Evolutionary conservation across 352 stramenopile genomes (phyloP), one percentile per base, ranked within the genome.

Genomic region (Phytophthora macrochlamydospora): DNA sequence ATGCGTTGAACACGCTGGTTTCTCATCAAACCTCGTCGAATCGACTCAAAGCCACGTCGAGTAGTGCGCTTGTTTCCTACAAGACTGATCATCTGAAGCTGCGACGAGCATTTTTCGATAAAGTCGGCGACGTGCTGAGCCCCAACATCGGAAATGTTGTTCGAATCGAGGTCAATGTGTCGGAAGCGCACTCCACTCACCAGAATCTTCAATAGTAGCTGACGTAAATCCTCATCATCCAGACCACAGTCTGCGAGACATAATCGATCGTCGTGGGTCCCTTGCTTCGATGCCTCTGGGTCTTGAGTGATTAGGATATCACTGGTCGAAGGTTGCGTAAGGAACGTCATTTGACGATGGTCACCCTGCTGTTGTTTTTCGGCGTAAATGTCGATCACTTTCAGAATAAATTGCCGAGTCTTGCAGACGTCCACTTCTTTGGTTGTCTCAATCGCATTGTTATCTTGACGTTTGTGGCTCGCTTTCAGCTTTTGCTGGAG

Each of bases 171-270:
- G 9, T 62, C 46, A 33, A 89, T 67, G 14, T 85, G 69, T 14
- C 52, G 40, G 49, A 89, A 69, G 0, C 50, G 38, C 28, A 70
- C 62, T 0, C 65, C 63, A 44, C 69, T 75, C 6, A 86, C 71
- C 8, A 67, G 45, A 11, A 86, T 54, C 46, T 87, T 89, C 28
- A 81, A 13, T 38, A 89, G 44, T 9, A 87, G 31, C 5, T 79
- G 57, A 12, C 56, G 64, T 18, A 89, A 35, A 5, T 87, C 76
- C 1, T 76, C 65, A 52, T 89, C 80, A 0, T 70, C 49, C 29
- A 89, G 42, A 8, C 28, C 40, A 54, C 72, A 82, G 2, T 78
- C 53, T 1, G 67, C 62, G 1, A 90, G 56, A 7, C 40, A 59
- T 30, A 74, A 38, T 7, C 35, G 48, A 46, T 74, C 61, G 12